Percentiles rank a stretch among this genome's conserved stretches.
Conservation (phyloP, 352 stramenopile species). For the Lagenidium giganteum region DNA sequence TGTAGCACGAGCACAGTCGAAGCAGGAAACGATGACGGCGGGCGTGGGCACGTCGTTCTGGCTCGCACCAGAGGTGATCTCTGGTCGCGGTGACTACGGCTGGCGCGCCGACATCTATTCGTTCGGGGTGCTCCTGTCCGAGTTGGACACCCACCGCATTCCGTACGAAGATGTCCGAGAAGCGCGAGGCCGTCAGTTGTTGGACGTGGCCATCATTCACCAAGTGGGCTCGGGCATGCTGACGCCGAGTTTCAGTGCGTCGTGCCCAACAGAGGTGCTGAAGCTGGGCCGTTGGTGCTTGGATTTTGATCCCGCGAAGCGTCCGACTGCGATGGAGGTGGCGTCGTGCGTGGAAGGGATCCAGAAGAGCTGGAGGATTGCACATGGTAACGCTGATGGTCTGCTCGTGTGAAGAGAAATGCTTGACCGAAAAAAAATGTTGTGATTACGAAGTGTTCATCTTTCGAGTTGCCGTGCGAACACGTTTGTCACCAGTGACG, state of each 20-base stretch:
- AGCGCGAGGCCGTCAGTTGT: neutral
- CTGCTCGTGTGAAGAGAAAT: too few species aligned
- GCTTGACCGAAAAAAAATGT: too few species aligned
- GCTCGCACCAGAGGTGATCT: slow-evolving; percentile 20
- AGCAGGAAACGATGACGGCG: slow-evolving; percentile 24
- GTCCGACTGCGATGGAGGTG: slow-evolving; percentile 23
- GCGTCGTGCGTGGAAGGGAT: too few species aligned
- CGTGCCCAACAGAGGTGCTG: slow-evolving; percentile 3
- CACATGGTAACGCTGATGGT: too few species aligned
- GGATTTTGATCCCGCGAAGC: slow-evolving; percentile 19
- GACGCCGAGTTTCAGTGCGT: neutral
- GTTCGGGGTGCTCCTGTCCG: slow-evolving; percentile 16
- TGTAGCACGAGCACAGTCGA: slow-evolving; percentile 24
- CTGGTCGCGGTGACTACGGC: slow-evolving; percentile 11
- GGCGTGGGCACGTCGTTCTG: slow-evolving; percentile 19
- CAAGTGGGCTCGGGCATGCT: neutral
- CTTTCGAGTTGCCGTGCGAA: too few species aligned
- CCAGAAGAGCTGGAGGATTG: too few species aligned
- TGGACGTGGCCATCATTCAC: slow-evolving; percentile 1
- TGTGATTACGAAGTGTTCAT: too few species aligned
- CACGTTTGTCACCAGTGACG: too few species aligned
- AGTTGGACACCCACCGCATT: slow-evolving; percentile 18
- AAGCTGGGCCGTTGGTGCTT: slow-evolving; percentile 1
- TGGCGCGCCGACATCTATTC: slow-evolving; percentile 16
- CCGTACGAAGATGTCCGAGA: slow-evolving; percentile 8